A percentile compares a stretch with the other conserved stretches of the same genome.
Conservation (phyloP, 2,329 filamentous ascomycete genomes). For the Paraphoma sp. region DNA sequence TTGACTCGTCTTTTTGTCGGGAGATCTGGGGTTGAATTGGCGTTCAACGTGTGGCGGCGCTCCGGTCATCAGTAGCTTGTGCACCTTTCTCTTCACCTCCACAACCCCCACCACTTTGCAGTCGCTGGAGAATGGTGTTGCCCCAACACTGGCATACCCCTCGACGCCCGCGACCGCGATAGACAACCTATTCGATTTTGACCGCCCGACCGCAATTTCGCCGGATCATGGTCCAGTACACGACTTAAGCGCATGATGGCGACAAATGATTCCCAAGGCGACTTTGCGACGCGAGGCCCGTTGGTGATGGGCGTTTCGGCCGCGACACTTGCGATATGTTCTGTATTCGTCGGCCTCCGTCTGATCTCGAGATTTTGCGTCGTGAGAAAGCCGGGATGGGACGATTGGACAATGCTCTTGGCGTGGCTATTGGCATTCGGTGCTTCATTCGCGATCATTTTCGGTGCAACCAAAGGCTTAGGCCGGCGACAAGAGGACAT, state of each 20-base stretch:
- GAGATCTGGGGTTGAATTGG: conserved; percentile 20
- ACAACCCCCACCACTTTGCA: conserved; percentile 1
- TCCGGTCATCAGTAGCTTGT: not conserved
- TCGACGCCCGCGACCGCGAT: conserved; percentile 36
- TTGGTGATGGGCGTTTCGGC: conserved; percentile 73
- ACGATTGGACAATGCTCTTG: conserved; percentile 81
- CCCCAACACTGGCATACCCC: conserved; percentile 10
- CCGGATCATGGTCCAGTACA: conserved; percentile 18
- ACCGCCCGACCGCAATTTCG: not conserved
- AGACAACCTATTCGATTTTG: conserved; percentile 11
- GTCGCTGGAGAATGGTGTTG: conserved; percentile 25
- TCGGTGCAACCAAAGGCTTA: conserved; percentile 68
- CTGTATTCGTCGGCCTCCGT: conserved; percentile 76
- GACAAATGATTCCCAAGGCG: conserved; percentile 17
- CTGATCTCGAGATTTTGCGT: conserved; percentile 76
- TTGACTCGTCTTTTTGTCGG: conserved; percentile 7
- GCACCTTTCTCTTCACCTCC: not conserved
- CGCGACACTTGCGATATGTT: conserved; percentile 71
- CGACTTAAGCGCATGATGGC: conserved; percentile 31
- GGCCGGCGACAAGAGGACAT: conserved; percentile 73
- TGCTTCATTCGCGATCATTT: conserved; percentile 70
- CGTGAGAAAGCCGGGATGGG: conserved; percentile 73
- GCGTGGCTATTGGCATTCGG: conserved; percentile 79
- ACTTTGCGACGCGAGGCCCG: conserved; percentile 37
- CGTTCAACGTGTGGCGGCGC: not conserved